phyloP scores from a whole-genome alignment of 306 rosid species.

The Sphenostylis stenocarpa region DNA sequence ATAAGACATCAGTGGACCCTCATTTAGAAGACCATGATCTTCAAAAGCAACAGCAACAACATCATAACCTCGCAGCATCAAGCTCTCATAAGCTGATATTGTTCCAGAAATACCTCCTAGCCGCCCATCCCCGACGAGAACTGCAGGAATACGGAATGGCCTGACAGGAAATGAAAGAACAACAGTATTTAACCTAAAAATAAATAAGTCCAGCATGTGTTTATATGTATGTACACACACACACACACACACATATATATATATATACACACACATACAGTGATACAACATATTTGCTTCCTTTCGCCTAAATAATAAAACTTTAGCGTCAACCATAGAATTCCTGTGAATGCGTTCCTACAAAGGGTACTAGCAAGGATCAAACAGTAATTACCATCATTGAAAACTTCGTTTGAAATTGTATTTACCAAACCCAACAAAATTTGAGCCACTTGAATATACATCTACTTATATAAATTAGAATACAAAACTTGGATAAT shows the following conservation, averaged over 20 bases:
- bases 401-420: not conserved
- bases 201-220: not conserved
- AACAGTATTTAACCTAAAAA: slow-evolving; percentile 4
- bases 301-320: not conserved
- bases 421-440: not conserved
- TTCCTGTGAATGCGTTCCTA: not conserved
- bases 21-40: slow-evolving; percentile 88
- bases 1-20: slow-evolving; percentile 71
- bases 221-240: no score
- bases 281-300: no score
- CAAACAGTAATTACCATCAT: not conserved
- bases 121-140: slow-evolving; percentile 93
- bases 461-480: not conserved
- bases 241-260: no score
- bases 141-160: slow-evolving; percentile 83
- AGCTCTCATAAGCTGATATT: slow-evolving; percentile 86
- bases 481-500: not conserved
- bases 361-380: not conserved
- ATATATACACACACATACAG: no score
- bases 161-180: slow-evolving; percentile 45
- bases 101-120: slow-evolving; percentile 95
- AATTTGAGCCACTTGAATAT: not conserved
- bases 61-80: slow-evolving; percentile 86
- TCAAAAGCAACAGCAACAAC: slow-evolving; percentile 74
- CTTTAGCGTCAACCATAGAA: not conserved